A percentile compares a stretch with the other conserved stretches of the same genome.
Conservation (phyloP, 73 alveolate species). For the Blepharisma japonicum region DNA sequence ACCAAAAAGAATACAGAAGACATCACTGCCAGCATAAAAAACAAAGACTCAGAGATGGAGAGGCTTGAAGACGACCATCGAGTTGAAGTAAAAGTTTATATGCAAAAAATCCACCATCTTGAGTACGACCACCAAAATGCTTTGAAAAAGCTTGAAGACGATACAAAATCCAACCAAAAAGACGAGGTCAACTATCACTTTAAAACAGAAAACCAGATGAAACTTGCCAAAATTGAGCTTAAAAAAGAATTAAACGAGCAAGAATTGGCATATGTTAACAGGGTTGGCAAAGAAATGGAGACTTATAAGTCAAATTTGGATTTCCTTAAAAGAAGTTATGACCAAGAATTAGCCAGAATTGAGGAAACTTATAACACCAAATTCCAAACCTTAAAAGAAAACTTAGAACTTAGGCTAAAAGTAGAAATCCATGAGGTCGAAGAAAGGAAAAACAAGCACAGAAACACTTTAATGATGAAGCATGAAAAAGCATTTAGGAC, state of each 20-base stretch:
- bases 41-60: slow-evolving; percentile 83
- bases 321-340: slow-evolving; percentile 56
- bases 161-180: slow-evolving; percentile 67
- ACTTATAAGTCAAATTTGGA: slow-evolving; percentile 53
- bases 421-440: slow-evolving; percentile 95
- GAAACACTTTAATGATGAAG: slow-evolving; percentile 81
- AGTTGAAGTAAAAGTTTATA: slow-evolving; percentile 80
- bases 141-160: slow-evolving; percentile 70
- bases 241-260: slow-evolving; percentile 68
- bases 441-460: slow-evolving; percentile 91
- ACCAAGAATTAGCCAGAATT: slow-evolving; percentile 60
- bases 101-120: slow-evolving; percentile 89
- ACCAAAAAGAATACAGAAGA: slow-evolving; percentile 73
- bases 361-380: slow-evolving; percentile 54
- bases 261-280: slow-evolving; percentile 69
- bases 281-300: slow-evolving; percentile 70
- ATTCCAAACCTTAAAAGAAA: slow-evolving; percentile 70
- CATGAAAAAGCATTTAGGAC: slow-evolving; percentile 92
- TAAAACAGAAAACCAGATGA: slow-evolving; percentile 70
- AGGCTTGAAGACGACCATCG: slow-evolving; percentile 77
- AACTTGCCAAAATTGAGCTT: slow-evolving; percentile 72
- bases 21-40: slow-evolving; percentile 60
- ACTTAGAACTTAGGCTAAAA: slow-evolving; percentile 82
- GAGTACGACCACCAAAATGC: slow-evolving; percentile 87
- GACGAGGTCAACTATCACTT: slow-evolving; percentile 77